Conservation (phyloP, 805 yeast species). For the Wickerhamomyces strasburgensis region DNA sequence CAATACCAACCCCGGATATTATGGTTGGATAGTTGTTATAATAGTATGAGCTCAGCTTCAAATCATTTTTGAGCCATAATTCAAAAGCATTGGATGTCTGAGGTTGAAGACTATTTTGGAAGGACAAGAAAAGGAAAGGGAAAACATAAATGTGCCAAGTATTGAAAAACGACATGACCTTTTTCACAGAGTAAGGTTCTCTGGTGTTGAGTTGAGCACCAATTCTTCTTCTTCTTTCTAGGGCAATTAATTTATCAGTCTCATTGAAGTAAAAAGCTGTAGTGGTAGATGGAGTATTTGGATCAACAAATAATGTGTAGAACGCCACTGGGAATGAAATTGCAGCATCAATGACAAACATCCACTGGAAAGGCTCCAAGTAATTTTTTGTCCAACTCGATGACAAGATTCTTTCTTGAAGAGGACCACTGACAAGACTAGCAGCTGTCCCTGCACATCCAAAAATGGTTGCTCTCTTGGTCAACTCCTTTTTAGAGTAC, state of each 20-base stretch:
- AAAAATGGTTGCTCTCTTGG: slow-evolving; percentile 32
- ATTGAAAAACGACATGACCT: slow-evolving; percentile 36
- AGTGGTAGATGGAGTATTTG: slow-evolving; percentile 42
- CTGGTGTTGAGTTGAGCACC: slow-evolving; percentile 39
- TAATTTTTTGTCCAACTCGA: slow-evolving; percentile 20
- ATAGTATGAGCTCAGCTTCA: slow-evolving; percentile 28
- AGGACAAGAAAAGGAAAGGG: slow-evolving; percentile 26
- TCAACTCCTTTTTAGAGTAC: slow-evolving; percentile 31
- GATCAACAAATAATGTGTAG: slow-evolving; percentile 39
- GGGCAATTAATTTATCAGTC: slow-evolving; percentile 39
- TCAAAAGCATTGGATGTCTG: slow-evolving; percentile 38
- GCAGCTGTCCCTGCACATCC: slow-evolving; percentile 33
- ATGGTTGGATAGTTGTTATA: slow-evolving; percentile 40
- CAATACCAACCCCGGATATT: slow-evolving; percentile 35
- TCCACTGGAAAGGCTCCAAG: slow-evolving; percentile 39
- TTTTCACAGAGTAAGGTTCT: slow-evolving; percentile 35
- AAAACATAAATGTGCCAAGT: slow-evolving; percentile 47
- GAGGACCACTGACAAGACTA: slow-evolving; percentile 33
- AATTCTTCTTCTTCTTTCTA: slow-evolving; percentile 39
- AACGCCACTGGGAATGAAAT: slow-evolving; percentile 38
- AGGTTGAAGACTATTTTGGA: slow-evolving; percentile 22
- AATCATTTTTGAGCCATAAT: slow-evolving; percentile 39
- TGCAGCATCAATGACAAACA: slow-evolving; percentile 43
- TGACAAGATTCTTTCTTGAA: slow-evolving; percentile 31
- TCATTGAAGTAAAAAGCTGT: slow-evolving; percentile 38